phyloP scores from a whole-genome alignment of 306 rosid species.

The Cucurbita maxima region DNA sequence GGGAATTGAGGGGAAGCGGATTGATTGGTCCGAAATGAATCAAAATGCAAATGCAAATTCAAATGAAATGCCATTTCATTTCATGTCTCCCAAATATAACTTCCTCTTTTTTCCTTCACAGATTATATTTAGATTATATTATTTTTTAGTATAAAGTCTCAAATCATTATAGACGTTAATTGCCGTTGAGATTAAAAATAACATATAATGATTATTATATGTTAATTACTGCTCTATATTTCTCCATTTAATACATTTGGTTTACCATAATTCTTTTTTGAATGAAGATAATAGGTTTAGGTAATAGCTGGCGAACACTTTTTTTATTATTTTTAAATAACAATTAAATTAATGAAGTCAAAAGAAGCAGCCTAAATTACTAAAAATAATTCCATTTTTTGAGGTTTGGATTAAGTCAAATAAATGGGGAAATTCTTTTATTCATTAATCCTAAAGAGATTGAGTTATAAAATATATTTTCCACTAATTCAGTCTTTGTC shows the following conservation, averaged over 20 bases:
- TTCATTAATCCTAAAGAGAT: neutral
- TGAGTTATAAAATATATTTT: no score
- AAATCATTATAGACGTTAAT: no score
- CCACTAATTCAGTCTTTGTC: neutral
- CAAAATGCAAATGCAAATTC: slow-evolving; percentile 38
- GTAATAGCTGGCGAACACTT: neutral
- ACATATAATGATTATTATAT: no score
- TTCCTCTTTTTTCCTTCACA: neutral
- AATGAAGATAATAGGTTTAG: no score
- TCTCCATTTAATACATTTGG: neutral
- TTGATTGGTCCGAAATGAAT: slow-evolving; percentile 16
- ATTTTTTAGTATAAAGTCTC: no score
- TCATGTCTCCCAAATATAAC: neutral
- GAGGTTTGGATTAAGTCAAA: neutral
- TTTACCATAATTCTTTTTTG: neutral
- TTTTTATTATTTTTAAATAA: neutral
- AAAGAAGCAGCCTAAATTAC: neutral
- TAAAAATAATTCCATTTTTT: neutral
- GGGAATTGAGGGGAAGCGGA: slow-evolving; percentile 12
- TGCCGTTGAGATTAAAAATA: no score
- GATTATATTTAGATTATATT: neutral
- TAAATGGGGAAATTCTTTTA: neutral
- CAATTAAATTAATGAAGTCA: neutral
- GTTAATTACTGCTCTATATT: neutral
- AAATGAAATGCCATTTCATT: slow-evolving; percentile 18